phyloP scores from a whole-genome alignment of 2,329 filamentous ascomycete genomes.

The Botrytis tulipae region DNA sequence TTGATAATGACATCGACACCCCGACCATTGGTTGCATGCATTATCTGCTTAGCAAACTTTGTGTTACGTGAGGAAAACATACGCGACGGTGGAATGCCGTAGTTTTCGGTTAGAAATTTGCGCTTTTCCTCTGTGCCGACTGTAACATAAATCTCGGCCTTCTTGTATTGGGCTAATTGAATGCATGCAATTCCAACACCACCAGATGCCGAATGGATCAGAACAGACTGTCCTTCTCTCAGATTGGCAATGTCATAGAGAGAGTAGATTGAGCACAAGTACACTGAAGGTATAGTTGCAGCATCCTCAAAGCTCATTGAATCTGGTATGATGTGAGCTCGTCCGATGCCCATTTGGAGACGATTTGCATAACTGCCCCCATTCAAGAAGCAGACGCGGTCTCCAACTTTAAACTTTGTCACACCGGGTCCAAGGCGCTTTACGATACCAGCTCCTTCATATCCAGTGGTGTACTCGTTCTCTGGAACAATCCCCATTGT shows the following conservation, averaged over 20 bases:
- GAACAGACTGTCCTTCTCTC: slow-evolving; percentile 30
- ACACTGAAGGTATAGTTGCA: slow-evolving; percentile 42
- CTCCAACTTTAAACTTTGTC: slow-evolving; percentile 28
- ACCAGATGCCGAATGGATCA: slow-evolving; percentile 39
- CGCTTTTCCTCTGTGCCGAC: slow-evolving; percentile 8
- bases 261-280: slow-evolving; percentile 24
- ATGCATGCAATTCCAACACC: slow-evolving; percentile 39
- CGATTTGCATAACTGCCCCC: slow-evolving; percentile 23
- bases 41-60: neutral
- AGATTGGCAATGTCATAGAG: slow-evolving; percentile 26
- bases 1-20: slow-evolving; percentile 38
- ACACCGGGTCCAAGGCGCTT: slow-evolving; percentile 30
- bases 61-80: neutral
- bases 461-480: slow-evolving; percentile 22
- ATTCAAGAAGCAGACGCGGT: slow-evolving; percentile 28
- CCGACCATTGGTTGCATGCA: neutral
- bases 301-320: slow-evolving; percentile 42
- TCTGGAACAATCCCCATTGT: slow-evolving; percentile 31
- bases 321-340: slow-evolving; percentile 40
- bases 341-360: slow-evolving; percentile 11
- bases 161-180: slow-evolving; percentile 32
- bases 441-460: slow-evolving; percentile 37
- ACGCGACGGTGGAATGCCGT: neutral
- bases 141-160: slow-evolving; percentile 42
- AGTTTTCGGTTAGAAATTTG: neutral